phyloP scores from a whole-genome alignment of 352 stramenopile genomes.

The Pythium brachiatum region DNA sequence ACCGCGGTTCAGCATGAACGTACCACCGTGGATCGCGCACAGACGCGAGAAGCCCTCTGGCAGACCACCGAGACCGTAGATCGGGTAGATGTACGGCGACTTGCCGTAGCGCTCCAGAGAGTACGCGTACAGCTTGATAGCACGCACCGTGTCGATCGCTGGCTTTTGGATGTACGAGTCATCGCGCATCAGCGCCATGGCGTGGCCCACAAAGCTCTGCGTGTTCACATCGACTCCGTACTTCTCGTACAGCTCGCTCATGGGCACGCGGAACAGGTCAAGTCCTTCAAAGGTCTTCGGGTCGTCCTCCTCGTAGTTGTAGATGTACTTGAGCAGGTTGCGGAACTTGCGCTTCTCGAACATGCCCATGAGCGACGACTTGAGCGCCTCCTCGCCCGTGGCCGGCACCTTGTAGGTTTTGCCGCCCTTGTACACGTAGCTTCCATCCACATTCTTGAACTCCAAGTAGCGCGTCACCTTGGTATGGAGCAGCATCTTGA shows the following conservation, averaged over 20 bases:
- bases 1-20: constrained; percentile 99
- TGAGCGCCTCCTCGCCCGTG: constrained; percentile 95
- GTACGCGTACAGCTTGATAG: constrained; percentile 98
- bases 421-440: constrained; percentile 97
- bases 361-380: constrained; percentile 97
- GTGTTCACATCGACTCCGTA: constrained; percentile 98
- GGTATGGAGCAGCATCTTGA: constrained; percentile 97
- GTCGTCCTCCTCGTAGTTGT: constrained; percentile 95
- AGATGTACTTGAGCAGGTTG: constrained; percentile 97
- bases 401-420: constrained; percentile 98
- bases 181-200: constrained; percentile 97
- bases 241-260: constrained; percentile 97
- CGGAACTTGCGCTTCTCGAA: constrained; percentile 99
- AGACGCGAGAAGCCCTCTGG: constrained; percentile 99
- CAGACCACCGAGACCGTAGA: constrained; percentile 98
- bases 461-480: constrained; percentile 99
- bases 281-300: constrained; percentile 89
- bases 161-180: constrained; percentile 85
- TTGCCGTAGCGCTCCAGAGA: constrained; percentile 96
- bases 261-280: constrained; percentile 95
- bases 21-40: constrained; percentile 98
- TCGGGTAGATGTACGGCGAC: constrained; percentile 99
- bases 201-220: constrained; percentile 99
- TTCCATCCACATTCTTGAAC: constrained; percentile 99
- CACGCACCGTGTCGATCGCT: constrained; percentile 93